Percentiles rank a stretch among this genome's conserved stretches.
Evolutionary conservation across 805 yeast genomes (phyloP).

Genomic region (Metschnikowia bowlesiae): DNA sequence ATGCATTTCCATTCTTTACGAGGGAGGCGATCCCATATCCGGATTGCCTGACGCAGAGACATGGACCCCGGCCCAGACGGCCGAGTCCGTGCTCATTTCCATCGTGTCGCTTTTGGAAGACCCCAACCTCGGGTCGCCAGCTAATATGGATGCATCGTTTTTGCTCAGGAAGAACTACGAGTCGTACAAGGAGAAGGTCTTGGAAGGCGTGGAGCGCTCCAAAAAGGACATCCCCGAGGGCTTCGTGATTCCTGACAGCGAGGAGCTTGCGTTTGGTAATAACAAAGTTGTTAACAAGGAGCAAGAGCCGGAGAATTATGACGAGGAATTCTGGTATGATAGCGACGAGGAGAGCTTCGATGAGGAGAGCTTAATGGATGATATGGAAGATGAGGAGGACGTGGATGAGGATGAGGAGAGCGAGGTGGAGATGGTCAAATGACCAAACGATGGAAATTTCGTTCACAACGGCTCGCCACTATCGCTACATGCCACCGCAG

Average conservation of each 20-base stretch:
- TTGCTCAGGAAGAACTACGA: slow-evolving; percentile 81
- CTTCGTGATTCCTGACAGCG: slow-evolving; percentile 73
- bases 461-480: neutral
- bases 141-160: slow-evolving; percentile 93
- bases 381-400: slow-evolving; percentile 49
- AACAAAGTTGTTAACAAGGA: slow-evolving; percentile 35
- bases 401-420: slow-evolving; percentile 44
- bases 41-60: slow-evolving; percentile 93
- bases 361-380: slow-evolving; percentile 46
- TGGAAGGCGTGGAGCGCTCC: slow-evolving; percentile 77
- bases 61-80: slow-evolving; percentile 92
- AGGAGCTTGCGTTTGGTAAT: slow-evolving; percentile 40
- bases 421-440: slow-evolving; percentile 18
- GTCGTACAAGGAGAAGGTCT: slow-evolving; percentile 68
- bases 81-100: slow-evolving; percentile 83
- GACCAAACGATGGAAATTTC: neutral
- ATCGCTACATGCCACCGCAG: neutral
- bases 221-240: slow-evolving; percentile 84
- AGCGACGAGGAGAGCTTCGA: slow-evolving; percentile 45
- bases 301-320: slow-evolving; percentile 53
- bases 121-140: slow-evolving; percentile 91
- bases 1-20: slow-evolving; percentile 89
- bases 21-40: slow-evolving; percentile 82
- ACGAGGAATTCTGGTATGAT: slow-evolving; percentile 83
- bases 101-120: slow-evolving; percentile 89